Evolutionary conservation across 2,329 filamentous ascomycete species (phyloP).

Genomic region (Sporothrix protearum): DNA sequence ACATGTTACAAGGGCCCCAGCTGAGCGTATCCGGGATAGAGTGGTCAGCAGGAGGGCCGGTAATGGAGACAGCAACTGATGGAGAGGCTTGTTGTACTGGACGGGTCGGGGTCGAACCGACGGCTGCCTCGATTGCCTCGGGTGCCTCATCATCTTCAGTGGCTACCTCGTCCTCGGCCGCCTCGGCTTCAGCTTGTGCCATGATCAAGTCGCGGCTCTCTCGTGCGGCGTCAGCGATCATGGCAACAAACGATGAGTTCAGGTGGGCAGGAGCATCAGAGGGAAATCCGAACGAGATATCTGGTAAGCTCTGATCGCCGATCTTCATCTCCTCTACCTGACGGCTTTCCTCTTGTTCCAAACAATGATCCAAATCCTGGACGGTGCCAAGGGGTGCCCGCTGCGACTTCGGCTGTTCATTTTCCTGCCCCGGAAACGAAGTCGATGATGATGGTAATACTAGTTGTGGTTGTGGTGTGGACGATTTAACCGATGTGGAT

Average conservation of each 20-base stretch:
- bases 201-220: constrained; percentile 13
- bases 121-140: neutral
- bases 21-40: constrained; percentile 56
- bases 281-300: constrained; percentile 33
- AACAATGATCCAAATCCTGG: constrained; percentile 39
- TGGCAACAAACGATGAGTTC: constrained; percentile 26
- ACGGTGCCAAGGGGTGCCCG: constrained; percentile 53
- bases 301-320: neutral
- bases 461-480: constrained; percentile 28
- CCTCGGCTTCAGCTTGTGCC: neutral
- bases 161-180: neutral
- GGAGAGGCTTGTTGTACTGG: constrained; percentile 28
- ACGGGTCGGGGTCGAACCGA: neutral
- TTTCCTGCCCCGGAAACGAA: constrained; percentile 45
- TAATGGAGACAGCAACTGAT: neutral
- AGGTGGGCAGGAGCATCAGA: constrained; percentile 37
- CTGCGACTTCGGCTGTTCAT: constrained; percentile 47
- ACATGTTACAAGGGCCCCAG: constrained; percentile 47
- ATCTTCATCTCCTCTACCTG: neutral
- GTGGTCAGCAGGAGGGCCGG: constrained; percentile 36
- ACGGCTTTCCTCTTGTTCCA: neutral
- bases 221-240: constrained; percentile 1
- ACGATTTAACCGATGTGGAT: neutral
- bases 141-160: constrained; percentile 4
- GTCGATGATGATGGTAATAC: constrained; percentile 34